These are phyloP conservation scores for Metschnikowia cubensis DNA, from an alignment of 805 yeast species.

Conservation along the genomic window DNA sequence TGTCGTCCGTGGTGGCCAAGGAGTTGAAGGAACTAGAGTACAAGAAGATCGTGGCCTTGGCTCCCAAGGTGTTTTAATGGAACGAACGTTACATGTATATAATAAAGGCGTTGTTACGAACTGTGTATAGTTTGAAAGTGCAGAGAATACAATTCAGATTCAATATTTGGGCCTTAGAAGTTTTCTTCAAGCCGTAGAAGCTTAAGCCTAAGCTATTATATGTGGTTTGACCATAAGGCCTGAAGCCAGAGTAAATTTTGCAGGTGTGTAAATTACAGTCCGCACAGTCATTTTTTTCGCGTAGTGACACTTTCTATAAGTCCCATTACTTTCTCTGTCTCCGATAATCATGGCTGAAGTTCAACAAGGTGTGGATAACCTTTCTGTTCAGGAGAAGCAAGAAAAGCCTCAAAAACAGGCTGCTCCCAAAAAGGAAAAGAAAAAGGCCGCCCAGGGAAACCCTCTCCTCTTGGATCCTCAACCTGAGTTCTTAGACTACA, in stretches of 20 bases:
- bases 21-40: conserved; percentile 81
- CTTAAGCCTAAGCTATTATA: too few relatives aligned
- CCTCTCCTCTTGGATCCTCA: conserved; percentile 59
- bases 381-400: conserved; percentile 15
- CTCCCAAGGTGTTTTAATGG: conserved; percentile 55
- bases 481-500: conserved; percentile 78
- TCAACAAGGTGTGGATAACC: conserved; percentile 17
- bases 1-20: conserved; percentile 84
- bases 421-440: conserved; percentile 33
- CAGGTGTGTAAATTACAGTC: conserved; percentile 4
- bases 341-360: conserved; percentile 17
- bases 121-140: neutral
- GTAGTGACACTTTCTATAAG: neutral
- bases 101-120: neutral
- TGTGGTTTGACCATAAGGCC: neutral
- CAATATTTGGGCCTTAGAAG: neutral
- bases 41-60: conserved; percentile 83
- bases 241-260: neutral
- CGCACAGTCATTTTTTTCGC: conserved; percentile 5
- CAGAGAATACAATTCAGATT: neutral
- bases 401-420: conserved; percentile 10
- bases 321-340: neutral
- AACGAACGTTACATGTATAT: neutral
- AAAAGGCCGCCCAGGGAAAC: conserved; percentile 41
- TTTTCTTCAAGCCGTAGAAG: neutral